Conservation (phyloP, 179 eudicot genomes). For the Beta lomatogona region DNA sequence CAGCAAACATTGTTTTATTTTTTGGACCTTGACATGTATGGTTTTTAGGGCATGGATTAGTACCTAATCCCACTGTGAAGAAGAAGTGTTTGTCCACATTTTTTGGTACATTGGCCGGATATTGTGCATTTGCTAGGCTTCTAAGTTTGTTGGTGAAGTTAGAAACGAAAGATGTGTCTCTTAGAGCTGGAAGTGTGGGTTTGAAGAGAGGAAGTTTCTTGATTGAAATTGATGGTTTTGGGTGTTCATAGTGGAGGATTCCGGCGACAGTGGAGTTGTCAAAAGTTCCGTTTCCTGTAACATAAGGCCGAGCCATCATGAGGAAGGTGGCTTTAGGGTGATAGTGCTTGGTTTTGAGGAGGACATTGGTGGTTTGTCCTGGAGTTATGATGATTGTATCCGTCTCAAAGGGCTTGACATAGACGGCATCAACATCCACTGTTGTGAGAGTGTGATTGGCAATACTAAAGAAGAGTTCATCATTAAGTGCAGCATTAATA, state of each 20-base stretch:
- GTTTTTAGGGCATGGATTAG: slow-evolving; percentile 34
- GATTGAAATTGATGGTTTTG: not conserved
- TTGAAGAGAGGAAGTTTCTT: slow-evolving; percentile 21
- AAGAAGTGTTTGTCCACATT: slow-evolving; percentile 32
- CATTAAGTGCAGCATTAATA: slow-evolving; percentile 43
- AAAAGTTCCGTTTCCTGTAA: slow-evolving; percentile 48
- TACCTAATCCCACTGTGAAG: slow-evolving; percentile 40
- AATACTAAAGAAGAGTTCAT: slow-evolving; percentile 39
- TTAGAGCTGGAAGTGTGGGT: slow-evolving; percentile 30
- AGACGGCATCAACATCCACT: slow-evolving; percentile 61
- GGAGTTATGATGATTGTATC: slow-evolving; percentile 42
- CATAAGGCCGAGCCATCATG: slow-evolving; percentile 41
- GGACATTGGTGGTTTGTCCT: slow-evolving; percentile 66
- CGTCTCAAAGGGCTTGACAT: slow-evolving; percentile 36
- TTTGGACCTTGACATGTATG: slow-evolving; percentile 27
- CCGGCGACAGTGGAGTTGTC: slow-evolving; percentile 51
- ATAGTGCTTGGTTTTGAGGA: slow-evolving; percentile 43
- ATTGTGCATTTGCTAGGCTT: slow-evolving; percentile 36
- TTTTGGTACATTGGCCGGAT: slow-evolving; percentile 38
- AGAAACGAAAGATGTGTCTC: slow-evolving; percentile 31
- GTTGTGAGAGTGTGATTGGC: slow-evolving; percentile 44
- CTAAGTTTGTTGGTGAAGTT: slow-evolving; percentile 32
- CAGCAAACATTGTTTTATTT: slow-evolving; percentile 37
- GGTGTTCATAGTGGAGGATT: slow-evolving; percentile 28
- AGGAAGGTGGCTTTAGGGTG: slow-evolving; percentile 40